Percentiles rank a stretch among this genome's conserved stretches.
Evolutionary conservation across 2,329 filamentous ascomycete genomes (phyloP).

Genomic region (Trichoderma simmonsii): DNA sequence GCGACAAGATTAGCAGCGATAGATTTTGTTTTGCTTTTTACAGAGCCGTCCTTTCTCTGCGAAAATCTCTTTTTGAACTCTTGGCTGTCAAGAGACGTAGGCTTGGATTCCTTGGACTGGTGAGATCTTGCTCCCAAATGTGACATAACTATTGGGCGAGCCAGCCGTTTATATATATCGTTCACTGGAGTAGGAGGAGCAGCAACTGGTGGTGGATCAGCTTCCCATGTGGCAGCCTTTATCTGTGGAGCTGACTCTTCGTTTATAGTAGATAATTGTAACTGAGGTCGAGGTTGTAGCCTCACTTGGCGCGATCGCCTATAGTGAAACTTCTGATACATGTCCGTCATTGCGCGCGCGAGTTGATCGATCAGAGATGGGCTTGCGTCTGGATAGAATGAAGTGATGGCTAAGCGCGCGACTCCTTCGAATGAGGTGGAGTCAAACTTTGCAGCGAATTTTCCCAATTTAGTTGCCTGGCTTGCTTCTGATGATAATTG

Average conservation of each 20-base stretch:
- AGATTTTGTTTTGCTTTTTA: background rate
- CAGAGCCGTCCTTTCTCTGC: background rate
- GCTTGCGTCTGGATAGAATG: constrained; percentile 7
- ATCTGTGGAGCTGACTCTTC: background rate
- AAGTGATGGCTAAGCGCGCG: background rate
- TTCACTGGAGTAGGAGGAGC: background rate
- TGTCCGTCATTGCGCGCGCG: background rate
- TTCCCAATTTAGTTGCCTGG: background rate
- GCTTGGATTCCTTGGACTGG: background rate
- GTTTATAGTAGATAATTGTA: background rate
- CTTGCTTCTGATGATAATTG: background rate
- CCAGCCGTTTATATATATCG: background rate
- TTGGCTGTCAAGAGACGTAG: background rate
- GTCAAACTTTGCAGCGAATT: background rate
- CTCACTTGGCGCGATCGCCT: constrained; percentile 3
- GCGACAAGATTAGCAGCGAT: background rate
- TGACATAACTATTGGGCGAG: background rate
- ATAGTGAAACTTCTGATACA: constrained; percentile 9
- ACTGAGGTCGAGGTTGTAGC: background rate
- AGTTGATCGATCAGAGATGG: constrained; percentile 7
- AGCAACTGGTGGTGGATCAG: background rate
- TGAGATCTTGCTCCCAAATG: background rate
- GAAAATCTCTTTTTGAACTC: background rate
- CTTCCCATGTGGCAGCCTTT: no score
- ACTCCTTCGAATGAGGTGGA: background rate